phyloP scores from a whole-genome alignment of 257 asterid genomes.

The Solanum chmielewskii region DNA sequence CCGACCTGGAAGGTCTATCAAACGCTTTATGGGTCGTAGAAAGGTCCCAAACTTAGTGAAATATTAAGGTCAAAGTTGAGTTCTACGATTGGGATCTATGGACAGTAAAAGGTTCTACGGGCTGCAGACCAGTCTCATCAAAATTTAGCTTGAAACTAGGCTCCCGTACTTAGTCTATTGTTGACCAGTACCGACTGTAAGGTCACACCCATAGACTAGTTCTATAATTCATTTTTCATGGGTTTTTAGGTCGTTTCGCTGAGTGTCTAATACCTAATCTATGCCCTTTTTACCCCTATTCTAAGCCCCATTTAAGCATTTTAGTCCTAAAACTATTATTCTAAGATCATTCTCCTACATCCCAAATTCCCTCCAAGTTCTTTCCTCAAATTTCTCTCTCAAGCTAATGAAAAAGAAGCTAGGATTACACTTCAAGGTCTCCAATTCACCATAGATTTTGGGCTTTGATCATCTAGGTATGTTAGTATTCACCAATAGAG shows the following conservation, averaged over 20 bases:
- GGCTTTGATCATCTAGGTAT: not conserved
- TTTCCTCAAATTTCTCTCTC: not conserved
- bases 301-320: not conserved
- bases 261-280: not conserved
- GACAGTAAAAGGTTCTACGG: not conserved
- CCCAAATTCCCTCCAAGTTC: not conserved
- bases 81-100: not conserved
- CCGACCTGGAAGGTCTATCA: not conserved
- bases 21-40: not conserved
- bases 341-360: not conserved
- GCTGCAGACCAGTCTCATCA: not conserved
- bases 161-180: not conserved
- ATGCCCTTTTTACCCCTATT: not conserved
- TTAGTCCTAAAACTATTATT: not conserved
- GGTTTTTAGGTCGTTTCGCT: not conserved
- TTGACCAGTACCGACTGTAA: not conserved
- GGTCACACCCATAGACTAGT: not conserved
- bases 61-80: not conserved
- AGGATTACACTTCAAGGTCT: not conserved
- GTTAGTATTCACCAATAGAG: not conserved
- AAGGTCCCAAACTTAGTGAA: not conserved
- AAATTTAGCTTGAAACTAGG: not conserved
- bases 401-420: not conserved
- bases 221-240: not conserved
- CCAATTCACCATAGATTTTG: not conserved